Evolutionary conservation across 164 flowering plant genomes (phyloP), one percentile per base, ranked within the genome.

Genomic region (Liquidambar formosana): DNA sequence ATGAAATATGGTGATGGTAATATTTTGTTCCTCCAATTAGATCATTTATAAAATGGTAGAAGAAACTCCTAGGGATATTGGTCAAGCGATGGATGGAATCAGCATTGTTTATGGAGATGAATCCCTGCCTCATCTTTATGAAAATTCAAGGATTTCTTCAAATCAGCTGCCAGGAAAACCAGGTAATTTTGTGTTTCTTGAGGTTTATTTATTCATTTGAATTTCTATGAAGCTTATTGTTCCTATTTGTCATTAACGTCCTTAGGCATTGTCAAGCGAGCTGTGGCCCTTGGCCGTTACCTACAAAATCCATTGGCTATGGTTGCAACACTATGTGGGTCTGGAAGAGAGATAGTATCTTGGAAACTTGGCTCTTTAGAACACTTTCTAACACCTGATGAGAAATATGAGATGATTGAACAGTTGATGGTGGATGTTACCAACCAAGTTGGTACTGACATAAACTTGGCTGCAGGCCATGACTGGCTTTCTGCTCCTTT

Each of bases 201-300:
- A 18, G 59, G 16, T 43, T 61, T n/a, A n/a, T n/a, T n/a, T n/a
- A n/a, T n/a, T 33, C 41, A 33, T n/a, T n/a, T n/a, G n/a, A n/a
- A n/a, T n/a, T n/a, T n/a, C n/a, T n/a, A n/a, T n/a, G n/a, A n/a
- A n/a, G n/a, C 41, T 33, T 33, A 33, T 33, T 33, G 6, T n/a
- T 33, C 6, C 41, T 0, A 62, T 27, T 12, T 53, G 21, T n/a
- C n/a, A n/a, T n/a, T 38, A 49, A 18, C 73, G 46, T 73, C 75
- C 47, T 33, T 76, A 94, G 99, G 94, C 45, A 91, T 91, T 81
- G 94, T 96, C 22, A 93, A 77, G 77, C 89, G 99, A n/a, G 98
- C 99, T 77, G 99, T 86, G 62, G 98, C 96, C 66, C 95, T 96
- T 75, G 99, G 97, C n/a, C 95, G 97, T 43, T 85, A 87, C 74